Percentiles rank a stretch among this genome's conserved stretches.
phyloP scores from a whole-genome alignment of 306 rosid genomes.

The Citrullus mucosospermus region DNA sequence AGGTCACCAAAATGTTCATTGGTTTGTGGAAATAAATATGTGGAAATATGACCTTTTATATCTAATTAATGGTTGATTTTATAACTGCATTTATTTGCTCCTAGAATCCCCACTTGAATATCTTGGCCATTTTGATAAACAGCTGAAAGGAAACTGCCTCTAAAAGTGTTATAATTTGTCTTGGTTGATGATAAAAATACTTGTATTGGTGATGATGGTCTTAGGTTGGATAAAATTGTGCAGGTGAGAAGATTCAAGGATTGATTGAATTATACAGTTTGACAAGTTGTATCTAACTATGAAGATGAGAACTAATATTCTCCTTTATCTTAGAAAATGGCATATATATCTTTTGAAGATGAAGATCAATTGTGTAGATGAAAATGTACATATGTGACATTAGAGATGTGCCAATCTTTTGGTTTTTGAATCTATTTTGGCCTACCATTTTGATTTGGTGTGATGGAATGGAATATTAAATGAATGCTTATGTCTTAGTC shows the following conservation, averaged over 20 bases:
- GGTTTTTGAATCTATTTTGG: not conserved
- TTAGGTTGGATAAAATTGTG: not conserved
- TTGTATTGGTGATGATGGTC: not conserved
- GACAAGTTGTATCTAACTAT: not conserved
- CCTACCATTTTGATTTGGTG: not conserved
- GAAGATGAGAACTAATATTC: not conserved
- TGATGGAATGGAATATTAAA: not conserved
- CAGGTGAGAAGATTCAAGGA: not conserved
- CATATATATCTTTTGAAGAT: not conserved
- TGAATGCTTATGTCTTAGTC: too few relatives aligned
- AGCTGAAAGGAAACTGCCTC: not conserved
- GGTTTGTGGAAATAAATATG: too few relatives aligned
- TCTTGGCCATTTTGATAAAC: not conserved
- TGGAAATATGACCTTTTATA: too few relatives aligned
- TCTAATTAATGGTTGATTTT: too few relatives aligned
- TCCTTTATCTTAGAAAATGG: not conserved
- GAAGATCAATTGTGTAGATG: not conserved
- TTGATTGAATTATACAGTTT: not conserved
- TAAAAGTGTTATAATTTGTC: not conserved
- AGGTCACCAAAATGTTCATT: not conserved
- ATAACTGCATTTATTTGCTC: not conserved
- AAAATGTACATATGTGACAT: not conserved
- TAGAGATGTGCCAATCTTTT: not conserved
- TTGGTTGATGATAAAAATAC: not conserved
- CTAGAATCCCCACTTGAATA: not conserved